These are phyloP conservation scores for Aeminium ludgeri DNA, from an alignment of 495 filamentous ascomycete genomes.

Conservation along the genomic window DNA sequence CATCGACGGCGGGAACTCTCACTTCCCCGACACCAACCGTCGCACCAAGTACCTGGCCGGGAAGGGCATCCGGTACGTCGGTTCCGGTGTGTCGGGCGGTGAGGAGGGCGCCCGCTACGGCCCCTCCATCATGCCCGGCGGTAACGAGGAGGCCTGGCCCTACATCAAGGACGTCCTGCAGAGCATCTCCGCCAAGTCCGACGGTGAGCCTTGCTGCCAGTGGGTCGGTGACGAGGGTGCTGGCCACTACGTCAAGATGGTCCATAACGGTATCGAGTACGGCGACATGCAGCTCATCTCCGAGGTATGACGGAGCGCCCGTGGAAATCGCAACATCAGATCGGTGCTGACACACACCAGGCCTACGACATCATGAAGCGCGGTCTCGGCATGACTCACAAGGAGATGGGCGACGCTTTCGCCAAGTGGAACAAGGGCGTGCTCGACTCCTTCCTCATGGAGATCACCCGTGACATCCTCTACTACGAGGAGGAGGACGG, in stretches of 20 bases:
- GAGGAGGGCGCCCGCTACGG: slow-evolving; percentile 98
- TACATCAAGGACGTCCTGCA: slow-evolving; percentile 98
- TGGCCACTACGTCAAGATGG: slow-evolving; percentile 99
- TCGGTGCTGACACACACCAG: slow-evolving; percentile 30
- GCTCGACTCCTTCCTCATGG: slow-evolving; percentile 96
- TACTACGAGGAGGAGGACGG: slow-evolving; percentile 92
- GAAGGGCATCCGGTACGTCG: slow-evolving; percentile 93
- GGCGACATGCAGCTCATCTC: slow-evolving; percentile 99
- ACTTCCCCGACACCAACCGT: slow-evolving; percentile 97
- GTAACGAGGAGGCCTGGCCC: slow-evolving; percentile 95
- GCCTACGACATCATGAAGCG: slow-evolving; percentile 99
- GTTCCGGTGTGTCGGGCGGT: slow-evolving; percentile 93
- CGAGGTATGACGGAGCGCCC: slow-evolving; percentile 42
- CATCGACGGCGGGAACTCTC: slow-evolving; percentile 98
- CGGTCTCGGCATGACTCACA: slow-evolving; percentile 63
- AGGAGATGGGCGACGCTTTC: slow-evolving; percentile 91
- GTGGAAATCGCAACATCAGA: slow-evolving; percentile 6
- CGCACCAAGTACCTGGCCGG: slow-evolving; percentile 63
- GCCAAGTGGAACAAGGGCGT: slow-evolving; percentile 97
- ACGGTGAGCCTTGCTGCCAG: slow-evolving; percentile 92
- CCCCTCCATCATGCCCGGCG: slow-evolving; percentile 95
- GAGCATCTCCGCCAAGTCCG: slow-evolving; percentile 90
- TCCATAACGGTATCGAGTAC: slow-evolving; percentile 99
- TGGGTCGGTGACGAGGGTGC: slow-evolving; percentile 99
- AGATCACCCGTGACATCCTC: slow-evolving; percentile 96